Base-by-base conservation (phyloP, 345 rosid species). In the Limnanthes douglasii region DNA sequence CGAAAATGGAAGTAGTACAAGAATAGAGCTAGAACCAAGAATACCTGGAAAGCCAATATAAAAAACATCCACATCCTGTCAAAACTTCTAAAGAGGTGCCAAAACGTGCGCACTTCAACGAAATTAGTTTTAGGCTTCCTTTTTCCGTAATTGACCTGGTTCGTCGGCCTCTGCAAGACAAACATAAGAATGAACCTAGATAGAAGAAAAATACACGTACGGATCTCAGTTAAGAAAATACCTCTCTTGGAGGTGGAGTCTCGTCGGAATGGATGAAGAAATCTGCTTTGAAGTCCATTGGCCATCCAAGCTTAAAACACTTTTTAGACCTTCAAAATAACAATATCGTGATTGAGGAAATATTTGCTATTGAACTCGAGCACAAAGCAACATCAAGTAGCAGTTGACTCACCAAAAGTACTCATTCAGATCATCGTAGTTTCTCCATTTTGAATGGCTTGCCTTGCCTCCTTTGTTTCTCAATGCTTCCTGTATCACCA, bases 61-160 rank as follows among this genome's bases (percentile, higher is more conserved):
- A 84, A 49, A 67, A 90, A 90, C 61, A 90, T 80, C 98, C 98
- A 90, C 99, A 80, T 75, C 21, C 99, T 75, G 41, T 90, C 99
- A 44, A 90, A 90, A 64, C 88, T 85, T 58, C 99, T 66, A 54
- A 50, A 90, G 4, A 90, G 80, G 63, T 90, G 82, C 80, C 74
- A 78, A 71, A 90, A 90, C 3, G 99, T 85, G 16, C 94, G 93
- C 46, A 72, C 81, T 78, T 90, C 99, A 43, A 90, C 99, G 75
- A 90, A 90, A 64, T 85, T 84, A 31, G 94, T 78, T 65, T 90
- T 90, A 34, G 99, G 90, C 60, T 75, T 73, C 52, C 54, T 58
- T 70, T 69, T 78, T 31, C 76, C 69, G 18, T 16, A 17, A 23
- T 49, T 6, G 4, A 45, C 53, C 63, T 57, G 84, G 32, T 56